Conservation (phyloP, 106 monocot species). For the Acorus gramineus region DNA sequence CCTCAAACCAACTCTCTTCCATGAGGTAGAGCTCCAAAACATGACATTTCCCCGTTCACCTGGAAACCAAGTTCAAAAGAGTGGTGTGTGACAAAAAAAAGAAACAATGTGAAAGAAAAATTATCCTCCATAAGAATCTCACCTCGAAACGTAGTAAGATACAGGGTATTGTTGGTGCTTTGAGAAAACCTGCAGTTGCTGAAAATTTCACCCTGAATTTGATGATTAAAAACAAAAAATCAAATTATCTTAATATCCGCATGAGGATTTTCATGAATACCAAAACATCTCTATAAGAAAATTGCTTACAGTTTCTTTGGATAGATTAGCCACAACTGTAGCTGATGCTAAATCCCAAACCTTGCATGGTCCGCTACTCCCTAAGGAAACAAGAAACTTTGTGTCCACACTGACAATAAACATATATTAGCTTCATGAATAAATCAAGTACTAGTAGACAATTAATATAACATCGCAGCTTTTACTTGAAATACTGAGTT, state of each 20-base stretch:
- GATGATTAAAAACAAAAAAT: too few species aligned
- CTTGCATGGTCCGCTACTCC: conserved; percentile 49
- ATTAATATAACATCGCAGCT: too few species aligned
- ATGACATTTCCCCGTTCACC: conserved; percentile 55
- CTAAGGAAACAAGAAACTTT: conserved; percentile 63
- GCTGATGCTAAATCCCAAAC: conserved; percentile 69
- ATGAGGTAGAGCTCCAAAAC: conserved; percentile 57
- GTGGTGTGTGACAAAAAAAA: neutral
- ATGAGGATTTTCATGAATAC: too few species aligned
- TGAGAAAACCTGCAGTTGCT: conserved; percentile 71
- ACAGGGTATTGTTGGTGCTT: conserved; percentile 27
- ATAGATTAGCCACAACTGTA: conserved; percentile 34
- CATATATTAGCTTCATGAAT: neutral
- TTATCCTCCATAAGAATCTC: neutral
- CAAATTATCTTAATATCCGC: too few species aligned
- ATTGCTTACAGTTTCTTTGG: conserved; percentile 47
- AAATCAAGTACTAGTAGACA: neutral
- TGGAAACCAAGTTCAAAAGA: conserved; percentile 22
- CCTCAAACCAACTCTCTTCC: conserved; percentile 61
- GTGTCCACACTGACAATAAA: conserved; percentile 46
- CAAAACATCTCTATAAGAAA: neutral
- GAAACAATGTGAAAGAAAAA: neutral
- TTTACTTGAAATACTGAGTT: neutral
- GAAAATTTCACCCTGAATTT: conserved; percentile 71
- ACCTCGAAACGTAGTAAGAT: conserved; percentile 65